These are phyloP conservation scores for Verticillium zaregamsianum DNA, from an alignment of 2,329 filamentous ascomycete genomes.

Conservation along the genomic window DNA sequence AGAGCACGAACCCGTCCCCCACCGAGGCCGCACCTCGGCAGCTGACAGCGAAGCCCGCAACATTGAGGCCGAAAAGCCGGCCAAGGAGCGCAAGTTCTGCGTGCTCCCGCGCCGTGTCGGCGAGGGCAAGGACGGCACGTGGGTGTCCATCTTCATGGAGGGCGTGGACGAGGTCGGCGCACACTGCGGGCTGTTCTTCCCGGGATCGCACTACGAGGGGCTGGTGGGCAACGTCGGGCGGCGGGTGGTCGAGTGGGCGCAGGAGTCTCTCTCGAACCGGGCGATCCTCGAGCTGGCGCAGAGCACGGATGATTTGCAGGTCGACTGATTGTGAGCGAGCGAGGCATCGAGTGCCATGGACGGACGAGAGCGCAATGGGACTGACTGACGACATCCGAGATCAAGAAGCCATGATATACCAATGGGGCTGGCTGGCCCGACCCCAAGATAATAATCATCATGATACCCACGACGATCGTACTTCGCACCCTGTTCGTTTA, in stretches of 20 bases:
- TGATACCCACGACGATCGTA: background rate
- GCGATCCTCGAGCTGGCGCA: conserved; percentile 26
- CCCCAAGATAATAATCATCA: background rate
- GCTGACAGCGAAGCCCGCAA: conserved; percentile 8
- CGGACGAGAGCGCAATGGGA: background rate
- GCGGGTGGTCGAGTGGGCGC: conserved; percentile 65
- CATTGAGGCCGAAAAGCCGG: conserved; percentile 24
- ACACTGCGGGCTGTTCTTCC: conserved; percentile 74
- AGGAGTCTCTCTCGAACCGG: conserved; percentile 51
- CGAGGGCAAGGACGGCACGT: conserved; percentile 62
- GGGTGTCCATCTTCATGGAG: conserved; percentile 77
- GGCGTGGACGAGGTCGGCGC: conserved; percentile 81
- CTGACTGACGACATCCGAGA: no score
- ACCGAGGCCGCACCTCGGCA: background rate
- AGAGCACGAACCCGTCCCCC: conserved; percentile 3
- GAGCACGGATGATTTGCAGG: background rate
- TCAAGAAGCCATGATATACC: background rate
- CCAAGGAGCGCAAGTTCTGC: conserved; percentile 73
- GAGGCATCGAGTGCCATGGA: no score
- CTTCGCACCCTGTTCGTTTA: background rate
- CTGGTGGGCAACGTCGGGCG: conserved; percentile 72
- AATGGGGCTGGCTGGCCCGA: background rate
- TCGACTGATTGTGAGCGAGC: background rate
- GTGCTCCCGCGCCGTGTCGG: conserved; percentile 56
- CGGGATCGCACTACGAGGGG: conserved; percentile 67